Conservation (phyloP, 2,329 filamentous ascomycete genomes). For the Fusarium nodosum region DNA sequence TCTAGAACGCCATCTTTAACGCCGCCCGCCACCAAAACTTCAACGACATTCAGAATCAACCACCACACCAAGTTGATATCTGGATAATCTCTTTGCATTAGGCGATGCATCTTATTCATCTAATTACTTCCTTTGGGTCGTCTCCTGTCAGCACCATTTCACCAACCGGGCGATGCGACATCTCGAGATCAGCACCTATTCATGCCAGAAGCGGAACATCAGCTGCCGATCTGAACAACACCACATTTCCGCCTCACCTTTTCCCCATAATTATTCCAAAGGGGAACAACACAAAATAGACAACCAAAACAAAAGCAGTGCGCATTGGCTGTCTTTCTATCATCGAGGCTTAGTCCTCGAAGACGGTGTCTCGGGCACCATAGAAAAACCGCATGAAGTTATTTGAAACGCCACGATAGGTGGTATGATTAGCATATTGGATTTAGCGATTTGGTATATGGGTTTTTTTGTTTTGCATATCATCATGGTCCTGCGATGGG, state of each 20-base stretch:
- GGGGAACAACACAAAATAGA: constrained; percentile 24
- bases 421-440: constrained; percentile 40
- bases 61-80: constrained; percentile 20
- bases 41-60: constrained; percentile 10
- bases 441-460: constrained; percentile 43
- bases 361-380: constrained; percentile 38
- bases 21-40: constrained; percentile 21
- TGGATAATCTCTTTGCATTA: constrained; percentile 20
- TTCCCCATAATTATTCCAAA: constrained; percentile 19
- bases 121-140: constrained; percentile 16
- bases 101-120: constrained; percentile 17
- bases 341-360: constrained; percentile 18
- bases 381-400: constrained; percentile 37
- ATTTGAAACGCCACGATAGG: constrained; percentile 29
- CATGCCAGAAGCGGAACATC: constrained; percentile 29
- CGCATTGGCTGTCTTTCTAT: constrained; percentile 42
- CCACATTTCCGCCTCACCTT: constrained; percentile 12
- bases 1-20: constrained; percentile 36
- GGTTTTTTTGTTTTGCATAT: constrained; percentile 35
- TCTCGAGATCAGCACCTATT: constrained; percentile 30
- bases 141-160: constrained; percentile 20
- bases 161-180: constrained; percentile 28
- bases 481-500: constrained; percentile 34
- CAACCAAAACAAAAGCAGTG: constrained; percentile 47
- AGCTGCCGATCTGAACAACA: constrained; percentile 36